A percentile compares a stretch with the other conserved stretches of the same genome.
phyloP scores from a whole-genome alignment of 1,284 basidiomycete genomes.

The Stereum hirsutum region DNA sequence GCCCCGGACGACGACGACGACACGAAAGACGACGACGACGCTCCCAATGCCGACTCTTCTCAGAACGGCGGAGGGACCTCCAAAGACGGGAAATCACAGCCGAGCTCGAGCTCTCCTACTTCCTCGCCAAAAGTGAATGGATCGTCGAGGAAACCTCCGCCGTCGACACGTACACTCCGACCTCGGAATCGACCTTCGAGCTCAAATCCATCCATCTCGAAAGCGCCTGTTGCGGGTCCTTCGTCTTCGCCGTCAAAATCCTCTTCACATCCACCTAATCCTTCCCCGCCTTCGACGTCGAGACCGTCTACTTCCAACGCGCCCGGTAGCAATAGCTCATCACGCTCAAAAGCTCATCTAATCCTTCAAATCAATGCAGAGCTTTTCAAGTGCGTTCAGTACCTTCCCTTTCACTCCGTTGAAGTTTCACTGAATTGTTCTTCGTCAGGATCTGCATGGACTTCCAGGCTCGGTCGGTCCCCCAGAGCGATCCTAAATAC shows the following conservation, averaged over 20 bases:
- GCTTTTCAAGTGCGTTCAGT: conserved; percentile 47
- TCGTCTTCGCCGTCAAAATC: background rate
- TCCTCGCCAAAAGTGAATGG: background rate
- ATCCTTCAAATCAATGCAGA: conserved; percentile 60
- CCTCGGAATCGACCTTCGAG: background rate
- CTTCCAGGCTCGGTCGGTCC: conserved; percentile 44
- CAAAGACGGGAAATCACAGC: background rate
- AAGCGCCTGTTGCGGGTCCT: background rate
- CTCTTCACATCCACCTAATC: background rate
- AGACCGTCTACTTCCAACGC: background rate
- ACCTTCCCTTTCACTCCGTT: background rate
- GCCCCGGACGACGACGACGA: conserved; percentile 33
- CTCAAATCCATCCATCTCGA: background rate
- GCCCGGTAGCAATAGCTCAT: background rate
- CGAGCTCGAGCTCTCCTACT: too few species aligned
- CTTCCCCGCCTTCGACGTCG: background rate
- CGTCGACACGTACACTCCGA: background rate
- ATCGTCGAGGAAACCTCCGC: background rate
- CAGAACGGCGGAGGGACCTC: conserved; percentile 10
- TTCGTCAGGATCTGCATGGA: conserved; percentile 40
- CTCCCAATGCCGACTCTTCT: conserved; percentile 12
- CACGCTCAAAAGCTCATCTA: conserved; percentile 17
- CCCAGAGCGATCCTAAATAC: conserved; percentile 38
- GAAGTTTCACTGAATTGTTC: conserved; percentile 5
- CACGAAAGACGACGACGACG: conserved; percentile 25